Evolutionary conservation across 106 monocot genomes (phyloP).

Genomic region (Chionographis japonica): DNA sequence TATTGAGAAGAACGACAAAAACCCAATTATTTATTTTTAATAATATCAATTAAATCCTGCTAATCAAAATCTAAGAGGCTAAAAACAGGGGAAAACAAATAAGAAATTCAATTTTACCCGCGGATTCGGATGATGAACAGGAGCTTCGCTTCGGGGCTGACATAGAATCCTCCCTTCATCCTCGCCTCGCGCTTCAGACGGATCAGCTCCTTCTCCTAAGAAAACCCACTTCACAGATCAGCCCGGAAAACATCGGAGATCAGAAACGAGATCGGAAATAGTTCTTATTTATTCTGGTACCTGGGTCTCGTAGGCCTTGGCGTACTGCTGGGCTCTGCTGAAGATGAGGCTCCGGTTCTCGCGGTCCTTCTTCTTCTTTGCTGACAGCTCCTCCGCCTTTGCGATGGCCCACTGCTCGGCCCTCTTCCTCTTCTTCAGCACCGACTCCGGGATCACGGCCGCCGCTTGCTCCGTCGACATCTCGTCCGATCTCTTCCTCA

Average conservation of each 20-base stretch:
- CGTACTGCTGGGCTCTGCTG: slow-evolving; percentile 39
- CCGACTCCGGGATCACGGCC: slow-evolving; percentile 56
- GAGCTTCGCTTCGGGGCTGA: slow-evolving; percentile 49
- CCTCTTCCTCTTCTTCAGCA: slow-evolving; percentile 73
- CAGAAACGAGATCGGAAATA: not conserved
- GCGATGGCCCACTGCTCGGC: slow-evolving; percentile 50
- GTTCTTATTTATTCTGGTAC: slow-evolving; percentile 10
- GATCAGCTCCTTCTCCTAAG: slow-evolving; percentile 53
- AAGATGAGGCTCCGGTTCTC: slow-evolving; percentile 58
- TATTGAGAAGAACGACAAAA: not conserved
- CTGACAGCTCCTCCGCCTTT: slow-evolving; percentile 38
- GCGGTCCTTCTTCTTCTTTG: slow-evolving; percentile 38
- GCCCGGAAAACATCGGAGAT: not conserved
- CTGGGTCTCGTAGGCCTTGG: slow-evolving; percentile 52
- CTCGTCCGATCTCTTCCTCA: not conserved
- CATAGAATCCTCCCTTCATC: slow-evolving; percentile 64
- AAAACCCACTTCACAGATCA: not conserved
- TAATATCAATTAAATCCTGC: not conserved
- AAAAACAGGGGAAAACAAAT: not conserved
- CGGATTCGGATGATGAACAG: slow-evolving; percentile 54
- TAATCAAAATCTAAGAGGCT: not conserved
- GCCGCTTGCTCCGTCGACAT: slow-evolving; percentile 30
- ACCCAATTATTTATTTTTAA: not conserved
- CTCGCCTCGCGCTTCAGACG: slow-evolving; percentile 54
- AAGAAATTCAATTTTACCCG: slow-evolving; percentile 4